Percentiles rank a stretch among this genome's conserved stretches.
Conservation (phyloP, 495 filamentous ascomycete genomes). For the Friedmanniomyces endolithicus region DNA sequence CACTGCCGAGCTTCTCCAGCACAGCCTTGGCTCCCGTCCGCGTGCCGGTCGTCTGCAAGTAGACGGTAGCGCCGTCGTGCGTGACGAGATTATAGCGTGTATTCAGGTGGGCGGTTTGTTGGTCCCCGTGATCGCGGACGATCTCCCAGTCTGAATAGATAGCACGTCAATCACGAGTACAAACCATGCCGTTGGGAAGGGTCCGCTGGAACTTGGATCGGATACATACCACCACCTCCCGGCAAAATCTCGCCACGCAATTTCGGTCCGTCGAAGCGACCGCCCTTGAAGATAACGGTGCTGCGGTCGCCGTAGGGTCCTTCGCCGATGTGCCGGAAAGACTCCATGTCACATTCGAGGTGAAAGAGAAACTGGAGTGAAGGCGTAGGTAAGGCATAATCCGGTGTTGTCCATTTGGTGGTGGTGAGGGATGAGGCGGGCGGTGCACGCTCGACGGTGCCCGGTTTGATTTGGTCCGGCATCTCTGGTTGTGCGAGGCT, state of each 20-base stretch:
- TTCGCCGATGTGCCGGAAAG: slow-evolving; percentile 12
- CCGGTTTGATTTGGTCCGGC: not conserved
- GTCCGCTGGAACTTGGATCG: not conserved
- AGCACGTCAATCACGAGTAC: too few species aligned
- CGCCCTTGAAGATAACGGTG: slow-evolving; percentile 14
- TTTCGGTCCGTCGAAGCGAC: slow-evolving; percentile 9
- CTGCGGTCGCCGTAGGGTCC: slow-evolving; percentile 9
- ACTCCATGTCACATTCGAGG: slow-evolving; percentile 14
- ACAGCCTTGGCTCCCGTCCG: slow-evolving; percentile 4
- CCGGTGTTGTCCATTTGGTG: slow-evolving; percentile 5
- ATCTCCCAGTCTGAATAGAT: slow-evolving; percentile 12
- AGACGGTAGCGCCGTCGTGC: slow-evolving; percentile 14
- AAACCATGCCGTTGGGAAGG: too few species aligned
- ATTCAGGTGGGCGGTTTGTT: slow-evolving; percentile 15
- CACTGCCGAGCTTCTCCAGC: slow-evolving; percentile 12
- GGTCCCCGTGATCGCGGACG: slow-evolving; percentile 15
- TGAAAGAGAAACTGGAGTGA: slow-evolving; percentile 11
- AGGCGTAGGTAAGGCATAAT: slow-evolving; percentile 5
- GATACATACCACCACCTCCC: slow-evolving; percentile 6
- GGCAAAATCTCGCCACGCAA: slow-evolving; percentile 13
- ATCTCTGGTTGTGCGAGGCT: not conserved
- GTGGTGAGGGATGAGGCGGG: not conserved
- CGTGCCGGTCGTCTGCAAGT: slow-evolving; percentile 15
- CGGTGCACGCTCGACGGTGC: not conserved
- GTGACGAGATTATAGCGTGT: slow-evolving; percentile 14